A percentile compares a stretch with the other conserved stretches of the same genome.
These are phyloP conservation scores for Geosmithia morbida DNA, from an alignment of 2,329 filamentous ascomycete species.

Conservation along the genomic window DNA sequence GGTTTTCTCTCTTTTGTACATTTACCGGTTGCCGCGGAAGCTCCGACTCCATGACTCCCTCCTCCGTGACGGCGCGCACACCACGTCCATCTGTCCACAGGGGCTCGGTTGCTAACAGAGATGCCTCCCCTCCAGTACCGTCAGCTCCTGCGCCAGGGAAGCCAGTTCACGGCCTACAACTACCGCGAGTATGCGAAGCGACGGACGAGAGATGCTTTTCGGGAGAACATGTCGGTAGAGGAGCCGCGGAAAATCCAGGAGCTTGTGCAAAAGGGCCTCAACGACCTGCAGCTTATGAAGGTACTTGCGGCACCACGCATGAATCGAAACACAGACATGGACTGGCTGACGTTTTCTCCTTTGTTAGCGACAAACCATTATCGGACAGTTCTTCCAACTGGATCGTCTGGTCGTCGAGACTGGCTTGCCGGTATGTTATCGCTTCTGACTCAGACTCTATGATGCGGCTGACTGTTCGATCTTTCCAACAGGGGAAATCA, in stretches of 20 bases:
- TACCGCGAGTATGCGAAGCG: conserved; percentile 94
- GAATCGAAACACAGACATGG: neutral
- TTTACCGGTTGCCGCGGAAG: neutral
- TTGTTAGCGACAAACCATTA: conserved; percentile 73
- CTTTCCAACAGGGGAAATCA: conserved; percentile 39
- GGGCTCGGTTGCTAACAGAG: neutral
- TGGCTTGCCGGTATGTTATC: conserved; percentile 49
- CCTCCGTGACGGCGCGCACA: neutral
- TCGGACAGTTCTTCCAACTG: conserved; percentile 90
- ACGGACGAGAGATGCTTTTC: conserved; percentile 80
- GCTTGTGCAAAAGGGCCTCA: conserved; percentile 74
- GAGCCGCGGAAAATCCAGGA: conserved; percentile 74
- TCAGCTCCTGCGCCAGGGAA: conserved; percentile 72
- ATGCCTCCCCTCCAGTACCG: conserved; percentile 52
- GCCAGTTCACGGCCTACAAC: conserved; percentile 88
- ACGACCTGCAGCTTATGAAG: conserved; percentile 83
- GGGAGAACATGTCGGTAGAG: conserved; percentile 58
- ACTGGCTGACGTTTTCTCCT: neutral
- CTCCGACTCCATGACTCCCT: neutral
- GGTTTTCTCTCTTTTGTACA: neutral
- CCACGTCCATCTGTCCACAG: neutral
- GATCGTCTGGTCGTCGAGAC: conserved; percentile 88
- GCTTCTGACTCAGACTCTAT: neutral
- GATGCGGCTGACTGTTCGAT: conserved; percentile 1
- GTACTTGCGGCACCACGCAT: conserved; percentile 27